These are phyloP conservation scores for Xylariales sp. DNA, from an alignment of 2,329 filamentous ascomycete genomes.

Conservation along the genomic window DNA sequence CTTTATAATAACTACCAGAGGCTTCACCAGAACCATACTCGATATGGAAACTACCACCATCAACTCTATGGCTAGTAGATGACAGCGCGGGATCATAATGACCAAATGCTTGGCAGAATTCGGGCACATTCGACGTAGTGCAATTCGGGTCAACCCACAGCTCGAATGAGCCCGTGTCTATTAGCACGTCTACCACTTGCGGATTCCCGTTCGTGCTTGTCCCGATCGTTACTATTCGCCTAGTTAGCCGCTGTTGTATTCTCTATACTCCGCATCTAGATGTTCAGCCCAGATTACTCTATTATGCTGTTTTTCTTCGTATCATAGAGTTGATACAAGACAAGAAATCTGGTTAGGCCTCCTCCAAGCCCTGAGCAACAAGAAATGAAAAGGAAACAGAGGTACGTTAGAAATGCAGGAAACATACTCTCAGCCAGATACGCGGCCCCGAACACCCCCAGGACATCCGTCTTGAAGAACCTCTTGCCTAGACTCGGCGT, in stretches of 20 bases:
- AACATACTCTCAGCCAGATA: conserved; percentile 49
- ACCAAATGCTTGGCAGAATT: conserved; percentile 56
- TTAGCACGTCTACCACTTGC: conserved; percentile 59
- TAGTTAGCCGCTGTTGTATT: conserved; percentile 25
- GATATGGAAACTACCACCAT: conserved; percentile 50
- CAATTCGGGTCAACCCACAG: conserved; percentile 67
- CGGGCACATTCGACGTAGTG: conserved; percentile 48
- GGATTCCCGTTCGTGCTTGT: conserved; percentile 51
- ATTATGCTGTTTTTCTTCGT: background rate
- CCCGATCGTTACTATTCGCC: conserved; percentile 56
- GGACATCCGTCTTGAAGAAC: conserved; percentile 46
- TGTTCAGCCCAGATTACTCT: background rate
- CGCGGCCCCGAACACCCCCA: conserved; percentile 48
- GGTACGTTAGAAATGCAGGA: background rate
- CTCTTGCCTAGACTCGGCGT: conserved; percentile 46
- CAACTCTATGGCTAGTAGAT: conserved; percentile 53
- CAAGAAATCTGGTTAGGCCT: too few species aligned
- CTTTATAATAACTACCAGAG: conserved; percentile 59
- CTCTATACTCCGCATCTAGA: too few species aligned
- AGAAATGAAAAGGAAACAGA: background rate
- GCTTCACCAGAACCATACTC: conserved; percentile 55
- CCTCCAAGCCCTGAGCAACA: background rate
- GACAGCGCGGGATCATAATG: conserved; percentile 59
- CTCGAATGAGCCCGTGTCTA: conserved; percentile 65
- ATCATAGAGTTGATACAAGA: background rate